Percentiles rank a stretch among this genome's conserved stretches.
Conservation (phyloP, 2,329 filamentous ascomycete genomes). For the Pseudodiploospora longispora region DNA sequence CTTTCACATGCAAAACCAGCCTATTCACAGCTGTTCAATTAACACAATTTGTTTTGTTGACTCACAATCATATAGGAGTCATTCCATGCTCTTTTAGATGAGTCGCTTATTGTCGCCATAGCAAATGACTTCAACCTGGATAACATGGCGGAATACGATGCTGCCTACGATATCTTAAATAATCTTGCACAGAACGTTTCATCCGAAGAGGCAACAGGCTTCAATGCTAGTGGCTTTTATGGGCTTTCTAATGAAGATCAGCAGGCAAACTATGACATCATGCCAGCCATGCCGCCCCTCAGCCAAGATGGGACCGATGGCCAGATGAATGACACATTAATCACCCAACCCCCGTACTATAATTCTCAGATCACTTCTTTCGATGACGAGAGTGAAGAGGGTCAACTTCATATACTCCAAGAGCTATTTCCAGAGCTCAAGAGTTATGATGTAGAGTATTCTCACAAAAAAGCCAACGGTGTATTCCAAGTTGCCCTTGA, state of each 20-base stretch:
- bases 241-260: conserved; percentile 23
- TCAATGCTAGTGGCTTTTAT: conserved; percentile 68
- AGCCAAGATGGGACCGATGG: no score
- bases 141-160: conserved; percentile 40
- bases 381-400: conserved; percentile 40
- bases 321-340: no score
- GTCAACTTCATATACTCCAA: conserved; percentile 55
- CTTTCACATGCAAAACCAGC: background rate
- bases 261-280: no score
- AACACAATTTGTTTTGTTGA: background rate
- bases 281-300: no score
- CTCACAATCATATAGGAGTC: conserved; percentile 42
- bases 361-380: conserved; percentile 15
- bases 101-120: conserved; percentile 69
- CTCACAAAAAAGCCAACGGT: conserved; percentile 58
- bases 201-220: conserved; percentile 63
- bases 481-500: conserved; percentile 67
- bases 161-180: conserved; percentile 54
- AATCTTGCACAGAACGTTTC: conserved; percentile 55
- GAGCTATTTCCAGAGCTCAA: conserved; percentile 67
- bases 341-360: background rate
- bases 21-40: background rate
- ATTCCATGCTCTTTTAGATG: conserved; percentile 68
- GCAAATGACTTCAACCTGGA: conserved; percentile 63
- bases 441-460: conserved; percentile 55